Base-by-base conservation (phyloP, 768 basidiomycete genomes). In the Lactarius hatsudake region DNA sequence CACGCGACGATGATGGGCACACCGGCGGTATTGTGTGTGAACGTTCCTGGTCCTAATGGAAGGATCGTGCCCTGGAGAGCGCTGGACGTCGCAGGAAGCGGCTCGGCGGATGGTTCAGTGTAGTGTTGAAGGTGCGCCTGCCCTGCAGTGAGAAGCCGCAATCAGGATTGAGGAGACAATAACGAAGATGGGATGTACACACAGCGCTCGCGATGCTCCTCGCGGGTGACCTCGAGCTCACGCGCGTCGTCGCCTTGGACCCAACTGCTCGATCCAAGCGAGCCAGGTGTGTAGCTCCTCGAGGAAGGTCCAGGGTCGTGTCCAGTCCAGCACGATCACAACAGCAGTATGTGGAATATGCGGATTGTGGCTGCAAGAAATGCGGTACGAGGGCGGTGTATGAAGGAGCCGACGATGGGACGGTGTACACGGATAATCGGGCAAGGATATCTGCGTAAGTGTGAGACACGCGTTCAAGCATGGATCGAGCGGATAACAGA, bases 291-390 rank as follows among this genome's bases (percentile, higher is more conserved):
- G 81, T 12, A 99, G 78, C 73, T 98, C 90, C 17, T 90, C 86
- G 2, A 97, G 79, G 75, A 98, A 98, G 1, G 88, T 85, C 87
- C 93, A 96, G 1, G 96, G 96, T 70, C 85, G 85, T 71, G 94
- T 96, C 96, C 97, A 99, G 76, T 99, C 96, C 12, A 99, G 79
- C 0, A 89, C 86, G 71, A 98, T 90, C 73, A 97, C 79, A 55
- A 94, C 86, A 36, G 93, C 80, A 0, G 90, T 89, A 69, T 93
- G 88, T 3, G 84, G 83, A 15, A 93, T 77, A 7, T n/a, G 85
- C 79, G 34, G 83, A 79, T 64, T 86, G 81, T 1, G 93, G 88
- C 1, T 92, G 91, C 30, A 95, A 77, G 70, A 94, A 92, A 66
- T 89, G 86, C 0, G 93, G 92, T 0, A 96, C 72, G 36, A 96